These are phyloP conservation scores for Elaphomyces granulatus DNA, from an alignment of 495 filamentous ascomycete species.

Conservation along the genomic window DNA sequence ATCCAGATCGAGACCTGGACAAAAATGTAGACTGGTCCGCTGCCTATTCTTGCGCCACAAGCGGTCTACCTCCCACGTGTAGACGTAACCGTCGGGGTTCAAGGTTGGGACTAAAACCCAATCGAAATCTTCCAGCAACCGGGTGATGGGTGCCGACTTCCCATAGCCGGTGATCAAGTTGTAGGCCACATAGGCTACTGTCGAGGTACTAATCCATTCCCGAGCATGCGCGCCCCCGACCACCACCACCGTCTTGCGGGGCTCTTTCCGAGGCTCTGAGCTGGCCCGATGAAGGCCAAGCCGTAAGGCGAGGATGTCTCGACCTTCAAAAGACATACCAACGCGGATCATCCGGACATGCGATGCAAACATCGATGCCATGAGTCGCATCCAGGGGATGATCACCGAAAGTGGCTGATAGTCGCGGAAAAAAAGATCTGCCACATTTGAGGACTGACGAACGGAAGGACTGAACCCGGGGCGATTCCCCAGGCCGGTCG, in stretches of 20 bases:
- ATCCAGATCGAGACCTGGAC: conserved; percentile 79
- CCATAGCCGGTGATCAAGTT: conserved; percentile 73
- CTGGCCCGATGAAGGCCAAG: conserved; percentile 49
- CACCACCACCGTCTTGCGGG: conserved; percentile 67
- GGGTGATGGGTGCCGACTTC: conserved; percentile 48
- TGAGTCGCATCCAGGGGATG: conserved; percentile 73
- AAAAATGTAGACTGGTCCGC: conserved; percentile 65
- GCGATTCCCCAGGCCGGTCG: conserved; percentile 16
- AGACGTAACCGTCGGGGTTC: conserved; percentile 90
- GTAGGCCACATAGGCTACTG: conserved; percentile 83
- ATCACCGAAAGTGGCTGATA: conserved; percentile 76
- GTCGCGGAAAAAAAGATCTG: conserved; percentile 71
- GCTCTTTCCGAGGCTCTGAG: conserved; percentile 20
- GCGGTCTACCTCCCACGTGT: conserved; percentile 82
- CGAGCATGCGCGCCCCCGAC: conserved; percentile 78
- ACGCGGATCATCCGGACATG: conserved; percentile 60
- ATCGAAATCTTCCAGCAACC: conserved; percentile 67
- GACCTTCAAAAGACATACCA: conserved; percentile 70
- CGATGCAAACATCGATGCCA: conserved; percentile 75
- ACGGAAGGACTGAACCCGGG: conserved; percentile 20
- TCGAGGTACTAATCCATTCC: conserved; percentile 92
- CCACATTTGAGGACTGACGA: conserved; percentile 21
- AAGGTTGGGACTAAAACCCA: conserved; percentile 80
- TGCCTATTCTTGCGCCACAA: conserved; percentile 95
- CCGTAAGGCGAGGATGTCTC: conserved; percentile 68